A percentile compares a stretch with the other conserved stretches of the same genome.
Conservation (phyloP, 441 rosid genomes). For the Erodium texanum region DNA sequence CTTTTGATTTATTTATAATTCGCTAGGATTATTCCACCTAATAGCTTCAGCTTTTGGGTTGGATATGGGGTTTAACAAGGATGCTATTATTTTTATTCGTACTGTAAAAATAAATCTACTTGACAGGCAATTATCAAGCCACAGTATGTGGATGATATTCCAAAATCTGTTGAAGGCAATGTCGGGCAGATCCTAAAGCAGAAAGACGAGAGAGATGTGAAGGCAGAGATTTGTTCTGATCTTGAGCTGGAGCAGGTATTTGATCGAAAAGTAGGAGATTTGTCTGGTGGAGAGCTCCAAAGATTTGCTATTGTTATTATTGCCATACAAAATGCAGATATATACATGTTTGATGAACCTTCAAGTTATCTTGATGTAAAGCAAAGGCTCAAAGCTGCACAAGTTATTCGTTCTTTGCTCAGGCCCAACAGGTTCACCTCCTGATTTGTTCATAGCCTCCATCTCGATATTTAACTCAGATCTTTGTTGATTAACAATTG, state of each 20-base stretch:
- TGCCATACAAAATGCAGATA: constrained; percentile 89
- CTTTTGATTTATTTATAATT: too few species aligned
- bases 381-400: constrained; percentile 97
- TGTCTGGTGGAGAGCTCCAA: constrained; percentile 98
- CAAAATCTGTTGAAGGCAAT: constrained; percentile 83
- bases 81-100: too few species aligned
- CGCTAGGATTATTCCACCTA: too few species aligned
- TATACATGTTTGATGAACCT: constrained; percentile 98
- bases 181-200: constrained; percentile 91
- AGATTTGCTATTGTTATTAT: constrained; percentile 94
- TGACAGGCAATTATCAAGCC: constrained; percentile 88
- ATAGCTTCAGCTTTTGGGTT: too few species aligned
- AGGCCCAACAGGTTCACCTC: constrained; percentile 70
- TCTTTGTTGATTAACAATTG: not conserved
- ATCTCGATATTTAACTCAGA: not conserved
- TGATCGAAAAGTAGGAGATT: constrained; percentile 78
- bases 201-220: constrained; percentile 71
- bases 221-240: constrained; percentile 60
- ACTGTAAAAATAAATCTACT: too few species aligned
- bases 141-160: constrained; percentile 96
- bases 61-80: too few species aligned
- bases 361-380: constrained; percentile 97
- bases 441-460: too few species aligned
- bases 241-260: constrained; percentile 89
- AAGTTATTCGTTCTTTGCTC: constrained; percentile 76